Conservation (phyloP, 331 rosid species). For the Telfairia occidentalis region DNA sequence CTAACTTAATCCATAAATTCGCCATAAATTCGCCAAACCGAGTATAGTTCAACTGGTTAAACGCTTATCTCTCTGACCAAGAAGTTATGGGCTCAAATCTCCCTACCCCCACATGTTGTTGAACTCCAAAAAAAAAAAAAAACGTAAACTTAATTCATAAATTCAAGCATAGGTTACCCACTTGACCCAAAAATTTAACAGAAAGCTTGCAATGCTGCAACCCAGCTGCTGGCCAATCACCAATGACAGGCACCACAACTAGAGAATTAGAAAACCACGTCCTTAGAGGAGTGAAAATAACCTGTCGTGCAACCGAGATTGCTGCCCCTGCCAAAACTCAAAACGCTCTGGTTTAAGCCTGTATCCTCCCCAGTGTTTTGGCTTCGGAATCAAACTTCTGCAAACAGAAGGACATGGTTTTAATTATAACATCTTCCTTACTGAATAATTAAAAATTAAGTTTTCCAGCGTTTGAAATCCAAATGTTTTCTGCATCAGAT, state of each 20-base stretch:
- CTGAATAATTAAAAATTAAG: not conserved
- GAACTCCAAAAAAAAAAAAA: too few species aligned
- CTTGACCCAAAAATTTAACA: not conserved
- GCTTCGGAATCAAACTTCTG: slow-evolving; percentile 85
- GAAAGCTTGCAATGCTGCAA: slow-evolving; percentile 1
- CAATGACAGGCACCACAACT: not conserved
- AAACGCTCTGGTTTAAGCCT: slow-evolving; percentile 66
- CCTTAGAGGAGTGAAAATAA: slow-evolving; percentile 53
- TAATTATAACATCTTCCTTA: not conserved
- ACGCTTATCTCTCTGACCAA: too few species aligned
- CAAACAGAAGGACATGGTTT: slow-evolving; percentile 13
- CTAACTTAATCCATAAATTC: not conserved
- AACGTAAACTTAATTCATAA: too few species aligned
- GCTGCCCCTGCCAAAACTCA: slow-evolving; percentile 98
- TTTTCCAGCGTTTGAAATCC: not conserved
- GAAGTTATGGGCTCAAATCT: too few species aligned
- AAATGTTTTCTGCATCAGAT: not conserved
- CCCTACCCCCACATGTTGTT: too few species aligned
- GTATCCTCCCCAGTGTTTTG: slow-evolving; percentile 94
- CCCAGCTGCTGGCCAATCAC: not conserved
- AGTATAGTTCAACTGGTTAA: too few species aligned
- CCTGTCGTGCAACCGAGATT: slow-evolving; percentile 98
- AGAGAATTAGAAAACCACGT: slow-evolving; percentile 17
- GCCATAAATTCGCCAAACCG: too few species aligned
- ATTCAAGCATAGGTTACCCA: not conserved